Percentiles rank a stretch among this genome's conserved stretches.
Conservation (phyloP, 805 yeast species). For the Wickerhamomyces strasburgensis region DNA sequence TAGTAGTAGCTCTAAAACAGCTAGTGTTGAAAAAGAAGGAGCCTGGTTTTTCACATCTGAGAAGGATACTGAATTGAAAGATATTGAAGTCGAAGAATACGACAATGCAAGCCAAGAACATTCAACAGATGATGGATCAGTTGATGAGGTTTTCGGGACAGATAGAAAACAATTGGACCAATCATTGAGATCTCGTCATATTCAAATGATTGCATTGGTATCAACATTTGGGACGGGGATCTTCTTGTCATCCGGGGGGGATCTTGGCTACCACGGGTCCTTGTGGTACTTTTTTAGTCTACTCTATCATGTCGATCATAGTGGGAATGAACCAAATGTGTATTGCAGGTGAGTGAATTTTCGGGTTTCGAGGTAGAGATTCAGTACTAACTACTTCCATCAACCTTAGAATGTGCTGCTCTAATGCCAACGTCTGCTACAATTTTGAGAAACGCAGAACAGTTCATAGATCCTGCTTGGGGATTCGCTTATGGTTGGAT, state of each 20-base stretch:
- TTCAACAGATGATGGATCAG: slow-evolving; percentile 7
- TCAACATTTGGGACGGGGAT: slow-evolving; percentile 41
- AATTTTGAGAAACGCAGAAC: slow-evolving; percentile 31
- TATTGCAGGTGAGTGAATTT: no score
- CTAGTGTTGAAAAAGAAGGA: no score
- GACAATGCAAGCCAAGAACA: no score
- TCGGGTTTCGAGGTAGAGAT: no score
- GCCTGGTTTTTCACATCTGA: no score
- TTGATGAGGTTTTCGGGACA: slow-evolving; percentile 10
- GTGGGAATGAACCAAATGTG: slow-evolving; percentile 36
- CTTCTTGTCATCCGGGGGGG: slow-evolving; percentile 33
- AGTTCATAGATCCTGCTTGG: slow-evolving; percentile 37
- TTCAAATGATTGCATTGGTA: slow-evolving; percentile 45
- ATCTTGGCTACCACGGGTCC: slow-evolving; percentile 32
- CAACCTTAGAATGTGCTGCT: slow-evolving; percentile 32
- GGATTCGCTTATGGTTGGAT: slow-evolving; percentile 44
- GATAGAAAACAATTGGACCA: slow-evolving; percentile 15
- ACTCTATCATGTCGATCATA: slow-evolving; percentile 29
- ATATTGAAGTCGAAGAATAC: neutral
- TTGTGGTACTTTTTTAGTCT: slow-evolving; percentile 32
- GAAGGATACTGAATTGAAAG: slow-evolving; percentile 7
- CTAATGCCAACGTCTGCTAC: slow-evolving; percentile 35
- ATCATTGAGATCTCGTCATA: slow-evolving; percentile 27
- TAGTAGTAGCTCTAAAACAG: no score
- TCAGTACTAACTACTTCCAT: no score